These are phyloP conservation scores for Ascochyta fabae DNA, from an alignment of 2,329 filamentous ascomycete species.

Conservation along the genomic window DNA sequence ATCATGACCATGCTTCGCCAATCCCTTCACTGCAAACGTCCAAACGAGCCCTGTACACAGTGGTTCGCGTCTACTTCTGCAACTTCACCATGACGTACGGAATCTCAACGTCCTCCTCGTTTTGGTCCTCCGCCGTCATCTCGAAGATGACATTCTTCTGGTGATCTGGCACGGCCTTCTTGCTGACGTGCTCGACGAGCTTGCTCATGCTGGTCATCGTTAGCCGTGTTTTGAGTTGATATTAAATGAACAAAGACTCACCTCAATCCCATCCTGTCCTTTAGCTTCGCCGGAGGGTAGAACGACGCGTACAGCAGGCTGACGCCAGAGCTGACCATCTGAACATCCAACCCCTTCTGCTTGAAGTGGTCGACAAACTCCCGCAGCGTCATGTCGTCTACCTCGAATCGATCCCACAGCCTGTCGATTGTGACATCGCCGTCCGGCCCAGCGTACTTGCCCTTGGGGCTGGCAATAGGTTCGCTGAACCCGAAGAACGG, in stretches of 20 bases:
- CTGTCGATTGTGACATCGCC: conserved; percentile 87
- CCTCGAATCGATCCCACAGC: conserved; percentile 97
- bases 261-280: conserved; percentile 78
- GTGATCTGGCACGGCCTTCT: conserved; percentile 88
- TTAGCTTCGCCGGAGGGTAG: conserved; percentile 81
- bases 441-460: conserved; percentile 80
- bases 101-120: conserved; percentile 93
- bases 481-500: conserved; percentile 99
- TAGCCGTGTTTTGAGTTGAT: conserved; percentile 18
- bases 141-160: conserved; percentile 97
- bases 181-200: conserved; percentile 85
- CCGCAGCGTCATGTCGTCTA: conserved; percentile 81
- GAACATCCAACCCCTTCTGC: conserved; percentile 77
- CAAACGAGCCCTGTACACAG: neutral
- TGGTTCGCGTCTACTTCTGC: conserved; percentile 8
- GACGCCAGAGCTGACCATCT: conserved; percentile 97
- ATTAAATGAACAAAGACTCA: conserved; percentile 52
- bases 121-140: conserved; percentile 84
- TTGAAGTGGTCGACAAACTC: conserved; percentile 86
- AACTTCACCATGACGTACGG: conserved; percentile 94
- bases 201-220: conserved; percentile 73
- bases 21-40: neutral
- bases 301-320: conserved; percentile 94
- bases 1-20: neutral
- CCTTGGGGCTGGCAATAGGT: conserved; percentile 92